Evolutionary conservation across 352 stramenopile species (phyloP).

Genomic region (Globisporangium perplexum): DNA sequence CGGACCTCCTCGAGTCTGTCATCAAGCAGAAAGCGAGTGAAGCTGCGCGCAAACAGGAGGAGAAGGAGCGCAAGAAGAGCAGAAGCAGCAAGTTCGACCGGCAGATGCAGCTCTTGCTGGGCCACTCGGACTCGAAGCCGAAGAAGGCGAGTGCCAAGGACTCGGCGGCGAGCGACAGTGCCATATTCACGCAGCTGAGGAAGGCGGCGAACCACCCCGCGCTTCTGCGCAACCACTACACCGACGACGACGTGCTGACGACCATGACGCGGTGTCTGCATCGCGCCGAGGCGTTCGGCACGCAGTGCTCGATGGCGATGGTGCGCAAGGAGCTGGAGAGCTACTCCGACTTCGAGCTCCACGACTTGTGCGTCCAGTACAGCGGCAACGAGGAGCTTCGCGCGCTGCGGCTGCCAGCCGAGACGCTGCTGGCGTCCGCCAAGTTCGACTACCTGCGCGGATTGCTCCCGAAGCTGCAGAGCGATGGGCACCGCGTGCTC

Average conservation of each 20-base stretch:
- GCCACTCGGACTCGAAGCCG: conserved; percentile 8
- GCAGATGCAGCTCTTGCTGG: conserved; percentile 42
- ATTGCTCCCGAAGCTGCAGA: conserved; percentile 84
- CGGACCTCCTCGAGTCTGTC: conserved; percentile 58
- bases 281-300: conserved; percentile 76
- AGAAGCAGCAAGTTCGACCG: conserved; percentile 38
- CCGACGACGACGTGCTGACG: conserved; percentile 64
- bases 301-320: conserved; percentile 70
- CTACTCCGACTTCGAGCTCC: conserved; percentile 95
- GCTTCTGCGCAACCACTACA: conserved; percentile 86
- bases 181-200: conserved; percentile 94
- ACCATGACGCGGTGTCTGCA: conserved; percentile 83
- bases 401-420: conserved; percentile 78
- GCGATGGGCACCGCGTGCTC: conserved; percentile 91
- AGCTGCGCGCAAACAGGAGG: conserved; percentile 33
- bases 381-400: conserved; percentile 68
- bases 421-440: conserved; percentile 89
- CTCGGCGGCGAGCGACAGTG: conserved; percentile 23
- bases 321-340: conserved; percentile 92
- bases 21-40: conserved; percentile 52
- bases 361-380: conserved; percentile 91
- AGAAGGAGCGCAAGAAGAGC: conserved; percentile 58
- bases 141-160: conserved; percentile 1
- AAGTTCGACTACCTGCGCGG: conserved; percentile 92
- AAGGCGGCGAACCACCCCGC: conserved; percentile 98